Base-by-base conservation (phyloP, 2,329 filamentous ascomycete genomes). In the Aspergillus novofumigatus region DNA sequence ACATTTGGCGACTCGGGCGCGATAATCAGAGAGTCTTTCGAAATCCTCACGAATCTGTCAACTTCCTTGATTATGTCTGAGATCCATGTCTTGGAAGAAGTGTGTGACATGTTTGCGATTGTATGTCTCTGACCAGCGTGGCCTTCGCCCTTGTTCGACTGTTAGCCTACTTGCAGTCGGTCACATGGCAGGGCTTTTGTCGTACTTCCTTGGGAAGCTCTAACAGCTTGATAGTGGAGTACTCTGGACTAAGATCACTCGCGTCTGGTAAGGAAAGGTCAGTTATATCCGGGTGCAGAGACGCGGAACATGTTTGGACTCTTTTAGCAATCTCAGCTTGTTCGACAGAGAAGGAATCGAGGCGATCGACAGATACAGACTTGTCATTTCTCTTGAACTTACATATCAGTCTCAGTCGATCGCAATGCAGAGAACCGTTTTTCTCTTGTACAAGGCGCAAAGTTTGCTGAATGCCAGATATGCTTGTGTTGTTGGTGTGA, bases 21-120 rank as follows among this genome's bases (percentile, higher is more conserved):
- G 25, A 69, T 55, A 42, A 65, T 56, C 23, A 52, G 50, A 55
- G 70, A 63, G n/a, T 54, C 58, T 25, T 62, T 53, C 6, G 65
- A 59, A 51, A 66, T 58, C 25, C 57, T 65, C 41, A 53, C 50
- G 52, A 68, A 72, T 28, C 49, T 58, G 28, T 70, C 70, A 23
- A 62, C 58, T 54, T 69, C 67, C 51, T 58, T 64, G 4, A 64
- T 61, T 28, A 65, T 54, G 7, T 62, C 52, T 44, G 64, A 67
- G 29, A 65, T 55, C 70, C 70, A 73, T 35, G 65, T 71, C 47
- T 61, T 64, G 23, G 70, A 73, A 8, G 63, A 59, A 25, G 54
- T 57, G 49, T 59, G 25, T 10, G 54, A 48, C 49, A 54, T 49
- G 28, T 42, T 41, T 28, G 26, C 10, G 23, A 25, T n/a, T 38